phyloP scores from a whole-genome alignment of 2,329 filamentous ascomycete genomes.

The Fusarium foetens region DNA sequence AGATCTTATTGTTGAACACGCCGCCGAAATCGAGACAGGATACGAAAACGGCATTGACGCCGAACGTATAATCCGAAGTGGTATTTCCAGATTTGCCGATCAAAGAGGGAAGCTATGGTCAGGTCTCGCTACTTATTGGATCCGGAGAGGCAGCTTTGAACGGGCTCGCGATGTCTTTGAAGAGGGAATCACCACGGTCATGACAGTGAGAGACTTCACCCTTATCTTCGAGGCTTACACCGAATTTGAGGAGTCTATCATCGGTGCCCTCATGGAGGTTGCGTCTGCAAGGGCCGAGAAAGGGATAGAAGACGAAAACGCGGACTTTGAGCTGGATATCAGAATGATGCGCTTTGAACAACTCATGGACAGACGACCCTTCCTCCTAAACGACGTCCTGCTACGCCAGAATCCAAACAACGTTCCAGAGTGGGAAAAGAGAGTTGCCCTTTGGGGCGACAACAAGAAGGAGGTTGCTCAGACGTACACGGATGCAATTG shows the following conservation, averaged over 20 bases:
- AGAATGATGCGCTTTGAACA: conserved; percentile 98
- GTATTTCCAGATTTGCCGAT: conserved; percentile 89
- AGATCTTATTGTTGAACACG: conserved; percentile 90
- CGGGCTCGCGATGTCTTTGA: conserved; percentile 93
- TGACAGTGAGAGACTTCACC: conserved; percentile 98
- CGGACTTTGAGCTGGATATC: conserved; percentile 94
- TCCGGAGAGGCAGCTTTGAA: conserved; percentile 91
- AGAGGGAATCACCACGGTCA: conserved; percentile 95
- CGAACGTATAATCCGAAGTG: conserved; percentile 91
- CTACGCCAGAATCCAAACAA: conserved; percentile 96
- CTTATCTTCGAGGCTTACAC: conserved; percentile 96
- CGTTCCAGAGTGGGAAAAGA: conserved; percentile 96
- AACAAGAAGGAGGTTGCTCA: conserved; percentile 92
- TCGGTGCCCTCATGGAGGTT: conserved; percentile 89
- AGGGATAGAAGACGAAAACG: conserved; percentile 79
- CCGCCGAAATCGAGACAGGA: conserved; percentile 83
- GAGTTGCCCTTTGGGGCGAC: conserved; percentile 93
- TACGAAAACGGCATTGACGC: conserved; percentile 87
- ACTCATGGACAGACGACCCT: conserved; percentile 95
- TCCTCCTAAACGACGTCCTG: conserved; percentile 95
- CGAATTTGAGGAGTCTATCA: conserved; percentile 97
- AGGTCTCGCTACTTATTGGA: conserved; percentile 95
- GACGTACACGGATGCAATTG: conserved; percentile 94
- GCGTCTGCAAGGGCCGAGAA: conserved; percentile 83
- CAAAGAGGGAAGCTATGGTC: conserved; percentile 96